These are phyloP conservation scores for Trichosporon ovoides DNA, from an alignment of 1,284 basidiomycete species.

Conservation along the genomic window DNA sequence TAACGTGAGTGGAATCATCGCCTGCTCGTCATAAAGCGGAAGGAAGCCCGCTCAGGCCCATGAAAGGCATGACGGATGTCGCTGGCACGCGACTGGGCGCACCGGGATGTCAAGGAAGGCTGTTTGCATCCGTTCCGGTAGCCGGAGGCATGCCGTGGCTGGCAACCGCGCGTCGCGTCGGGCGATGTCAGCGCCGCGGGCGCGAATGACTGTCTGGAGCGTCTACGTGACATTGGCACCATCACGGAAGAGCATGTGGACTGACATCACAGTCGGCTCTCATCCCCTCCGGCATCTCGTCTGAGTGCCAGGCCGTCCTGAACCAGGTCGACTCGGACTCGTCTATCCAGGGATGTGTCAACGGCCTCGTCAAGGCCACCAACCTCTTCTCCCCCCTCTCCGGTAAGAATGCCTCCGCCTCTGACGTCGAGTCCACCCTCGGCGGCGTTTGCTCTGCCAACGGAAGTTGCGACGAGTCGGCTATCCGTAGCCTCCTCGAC, in stretches of 20 bases:
- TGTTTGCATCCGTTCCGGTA: constrained; percentile 4
- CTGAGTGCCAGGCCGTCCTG: constrained; percentile 60
- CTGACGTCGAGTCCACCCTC: constrained; percentile 56
- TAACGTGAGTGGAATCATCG: constrained; percentile 9
- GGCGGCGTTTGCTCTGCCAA: constrained; percentile 56
- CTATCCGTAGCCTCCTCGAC: constrained; percentile 60
- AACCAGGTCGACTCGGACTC: constrained; percentile 59
- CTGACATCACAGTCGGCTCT: constrained; percentile 24
- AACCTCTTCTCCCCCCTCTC: constrained; percentile 56
- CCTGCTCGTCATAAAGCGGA: not conserved
- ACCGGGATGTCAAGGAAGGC: not conserved
- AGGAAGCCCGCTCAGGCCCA: not conserved
- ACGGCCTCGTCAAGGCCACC: constrained; percentile 61
- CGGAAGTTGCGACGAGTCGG: constrained; percentile 56
- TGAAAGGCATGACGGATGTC: not conserved
- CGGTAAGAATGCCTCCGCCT: constrained; percentile 54
- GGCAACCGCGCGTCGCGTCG: not conserved
- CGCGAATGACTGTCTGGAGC: too few relatives aligned
- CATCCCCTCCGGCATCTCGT: constrained; percentile 58
- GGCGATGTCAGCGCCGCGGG: not conserved
- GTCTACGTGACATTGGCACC: too few relatives aligned
- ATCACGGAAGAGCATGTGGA: not conserved
- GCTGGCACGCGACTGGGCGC: not conserved
- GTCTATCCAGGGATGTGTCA: constrained; percentile 59
- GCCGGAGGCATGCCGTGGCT: not conserved